Base-by-base conservation (phyloP, 139 green algal genomes). In the Mesostigma viride region DNA sequence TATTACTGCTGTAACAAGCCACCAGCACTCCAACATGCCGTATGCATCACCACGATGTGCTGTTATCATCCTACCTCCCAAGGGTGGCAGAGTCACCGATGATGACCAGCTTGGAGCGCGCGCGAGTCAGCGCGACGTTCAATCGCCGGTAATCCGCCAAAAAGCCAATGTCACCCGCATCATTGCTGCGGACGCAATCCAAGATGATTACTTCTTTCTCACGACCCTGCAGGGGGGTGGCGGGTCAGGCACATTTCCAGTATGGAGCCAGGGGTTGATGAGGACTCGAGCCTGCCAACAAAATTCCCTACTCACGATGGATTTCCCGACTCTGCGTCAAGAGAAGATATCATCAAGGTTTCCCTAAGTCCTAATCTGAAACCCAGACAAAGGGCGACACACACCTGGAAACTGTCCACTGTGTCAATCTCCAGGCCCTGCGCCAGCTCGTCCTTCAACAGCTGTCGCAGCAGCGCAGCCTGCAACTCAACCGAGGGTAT, bases 111-210 rank as follows among this genome's bases (percentile, higher is more conserved):
- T 79, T 79, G 40, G 14, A 24, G 11, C 65, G 35, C 0, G 76
- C 73, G 8, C 76, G 44, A 14, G 73, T 82, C 17, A 82, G 34
- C 3, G 76, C 76, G 3, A 82, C 76, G 35, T 82, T 82, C 14
- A 81, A 11, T 17, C 76, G 64, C 35, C 76, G 46, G 2, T 57
- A 32, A 27, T 82, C 74, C 5, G 62, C 28, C 28, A 82, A 30
- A 2, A 82, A 75, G 3, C 68, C 68, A 4, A 75, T 28, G n/a
- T 17, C 17, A 26, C 62, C 61, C 24, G 45, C 31, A 6, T 3
- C 27, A 17, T 75, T 75, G 68, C 61, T 72, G 5, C 68, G 28
- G 11, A 75, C 68, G 27, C 33, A 63, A 31, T 75, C 68, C 17
- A 75, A 47, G 2, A 75, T 24, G 22, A 75, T 64, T 30, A 34